Evolutionary conservation across 345 rosid species (phyloP).

Genomic region (Gossypium stocksii): DNA sequence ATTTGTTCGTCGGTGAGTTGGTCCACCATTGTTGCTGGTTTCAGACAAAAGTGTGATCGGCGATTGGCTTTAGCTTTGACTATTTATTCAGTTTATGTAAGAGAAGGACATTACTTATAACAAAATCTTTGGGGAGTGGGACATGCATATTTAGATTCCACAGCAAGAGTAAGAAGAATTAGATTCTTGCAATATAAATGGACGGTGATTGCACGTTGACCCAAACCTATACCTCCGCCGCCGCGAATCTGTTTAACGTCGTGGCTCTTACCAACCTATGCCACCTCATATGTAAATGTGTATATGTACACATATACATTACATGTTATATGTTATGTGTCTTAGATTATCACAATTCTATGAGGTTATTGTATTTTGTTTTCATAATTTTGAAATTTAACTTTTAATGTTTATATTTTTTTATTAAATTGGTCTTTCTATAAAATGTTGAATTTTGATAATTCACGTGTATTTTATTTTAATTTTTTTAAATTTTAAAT

Average conservation of each 20-base stretch:
- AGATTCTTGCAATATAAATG: not conserved
- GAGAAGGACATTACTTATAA: not conserved
- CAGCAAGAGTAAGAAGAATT: not conserved
- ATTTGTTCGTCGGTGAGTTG: constrained; percentile 17
- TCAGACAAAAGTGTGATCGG: no score
- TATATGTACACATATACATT: no score
- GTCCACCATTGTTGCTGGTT: not conserved
- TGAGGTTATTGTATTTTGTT: no score
- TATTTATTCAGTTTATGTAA: not conserved
- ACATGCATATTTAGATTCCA: not conserved
- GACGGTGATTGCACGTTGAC: not conserved
- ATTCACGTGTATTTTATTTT: no score
- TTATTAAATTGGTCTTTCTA: accelerated
- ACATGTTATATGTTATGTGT: no score
- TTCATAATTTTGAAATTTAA: no score
- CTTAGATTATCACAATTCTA: no score
- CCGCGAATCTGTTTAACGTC: not conserved
- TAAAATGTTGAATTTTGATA: no score
- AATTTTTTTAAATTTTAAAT: no score
- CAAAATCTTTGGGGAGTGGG: not conserved
- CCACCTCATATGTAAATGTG: no score
- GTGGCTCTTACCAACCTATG: not conserved
- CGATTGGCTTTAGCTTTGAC: not conserved
- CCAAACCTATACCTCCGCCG: not conserved
- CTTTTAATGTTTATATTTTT: no score